phyloP scores from a whole-genome alignment of 441 rosid species.

The Dalechampia spathulata region DNA sequence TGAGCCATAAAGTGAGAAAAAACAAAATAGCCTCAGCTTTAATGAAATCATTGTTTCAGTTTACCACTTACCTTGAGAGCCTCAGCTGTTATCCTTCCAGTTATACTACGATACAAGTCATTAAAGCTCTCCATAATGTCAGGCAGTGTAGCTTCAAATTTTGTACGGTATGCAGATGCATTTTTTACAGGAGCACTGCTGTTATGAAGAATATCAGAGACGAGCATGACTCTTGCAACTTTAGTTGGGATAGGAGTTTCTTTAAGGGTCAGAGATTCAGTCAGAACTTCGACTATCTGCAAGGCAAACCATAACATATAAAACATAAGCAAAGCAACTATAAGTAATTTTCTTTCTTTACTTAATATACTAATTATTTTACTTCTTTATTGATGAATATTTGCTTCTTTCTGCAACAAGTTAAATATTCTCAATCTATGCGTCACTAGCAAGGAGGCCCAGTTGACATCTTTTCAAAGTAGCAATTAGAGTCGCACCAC shows the following conservation, averaged over 20 bases:
- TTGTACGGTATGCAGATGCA: conserved; percentile 99
- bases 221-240: conserved; percentile 99
- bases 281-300: conserved; percentile 97
- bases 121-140: conserved; percentile 99
- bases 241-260: conserved; percentile 98
- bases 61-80: conserved; percentile 71
- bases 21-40: conserved; percentile 1
- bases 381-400: background rate
- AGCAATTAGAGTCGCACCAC: background rate
- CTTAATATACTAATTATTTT: background rate
- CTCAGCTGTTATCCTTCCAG: conserved; percentile 99
- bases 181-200: conserved; percentile 99
- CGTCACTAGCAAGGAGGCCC: background rate
- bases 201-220: conserved; percentile 96
- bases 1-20: conserved; percentile 8
- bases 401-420: background rate
- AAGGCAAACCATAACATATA: conserved; percentile 12
- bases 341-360: background rate
- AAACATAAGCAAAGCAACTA: conserved; percentile 1
- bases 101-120: conserved; percentile 84
- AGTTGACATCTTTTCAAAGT: background rate
- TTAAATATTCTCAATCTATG: background rate
- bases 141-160: conserved; percentile 88
- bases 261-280: conserved; percentile 94
- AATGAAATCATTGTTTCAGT: conserved; percentile 7